These are phyloP conservation scores for Ascosphaera apis DNA, from an alignment of 2,329 filamentous ascomycete genomes.

Conservation along the genomic window DNA sequence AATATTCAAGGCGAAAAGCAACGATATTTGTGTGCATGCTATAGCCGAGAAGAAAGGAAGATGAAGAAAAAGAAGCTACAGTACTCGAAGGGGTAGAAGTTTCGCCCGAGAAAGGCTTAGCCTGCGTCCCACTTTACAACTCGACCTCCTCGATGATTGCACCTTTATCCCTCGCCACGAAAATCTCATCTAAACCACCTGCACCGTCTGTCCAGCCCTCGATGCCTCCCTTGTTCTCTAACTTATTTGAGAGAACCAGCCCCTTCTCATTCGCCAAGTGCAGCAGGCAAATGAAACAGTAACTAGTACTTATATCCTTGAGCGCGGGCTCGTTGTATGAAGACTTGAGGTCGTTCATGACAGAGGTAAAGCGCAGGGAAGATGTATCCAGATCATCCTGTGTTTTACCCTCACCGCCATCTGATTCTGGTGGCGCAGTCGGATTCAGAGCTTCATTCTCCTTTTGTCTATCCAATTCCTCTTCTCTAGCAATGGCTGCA, in stretches of 20 bases:
- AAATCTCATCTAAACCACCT: constrained; percentile 22
- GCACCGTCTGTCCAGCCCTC: constrained; percentile 4
- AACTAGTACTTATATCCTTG: constrained; percentile 82
- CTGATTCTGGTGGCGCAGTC: constrained; percentile 10
- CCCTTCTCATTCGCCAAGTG: constrained; percentile 90
- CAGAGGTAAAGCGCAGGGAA: constrained; percentile 60
- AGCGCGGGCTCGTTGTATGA: constrained; percentile 73
- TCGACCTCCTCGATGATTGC: constrained; percentile 10
- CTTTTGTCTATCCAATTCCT: constrained; percentile 4
- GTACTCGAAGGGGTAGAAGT: background rate
- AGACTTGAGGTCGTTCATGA: constrained; percentile 70
- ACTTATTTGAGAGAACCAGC: constrained; percentile 45
- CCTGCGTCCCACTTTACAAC: too few relatives aligned
- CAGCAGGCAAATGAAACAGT: constrained; percentile 79
- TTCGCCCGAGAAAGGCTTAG: too few relatives aligned
- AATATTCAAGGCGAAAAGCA: too few relatives aligned
- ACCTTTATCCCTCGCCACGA: constrained; percentile 17
- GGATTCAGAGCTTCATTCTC: constrained; percentile 15
- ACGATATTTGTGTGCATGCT: background rate
- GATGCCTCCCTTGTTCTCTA: constrained; percentile 12
- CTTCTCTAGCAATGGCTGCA: constrained; percentile 3
- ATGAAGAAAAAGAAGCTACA: background rate
- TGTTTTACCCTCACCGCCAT: constrained; percentile 9
- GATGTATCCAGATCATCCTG: constrained; percentile 21
- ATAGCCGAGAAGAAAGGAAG: background rate